Evolutionary conservation across 257 asterid species (phyloP).

Genomic region (Ajuga chamaepitys): DNA sequence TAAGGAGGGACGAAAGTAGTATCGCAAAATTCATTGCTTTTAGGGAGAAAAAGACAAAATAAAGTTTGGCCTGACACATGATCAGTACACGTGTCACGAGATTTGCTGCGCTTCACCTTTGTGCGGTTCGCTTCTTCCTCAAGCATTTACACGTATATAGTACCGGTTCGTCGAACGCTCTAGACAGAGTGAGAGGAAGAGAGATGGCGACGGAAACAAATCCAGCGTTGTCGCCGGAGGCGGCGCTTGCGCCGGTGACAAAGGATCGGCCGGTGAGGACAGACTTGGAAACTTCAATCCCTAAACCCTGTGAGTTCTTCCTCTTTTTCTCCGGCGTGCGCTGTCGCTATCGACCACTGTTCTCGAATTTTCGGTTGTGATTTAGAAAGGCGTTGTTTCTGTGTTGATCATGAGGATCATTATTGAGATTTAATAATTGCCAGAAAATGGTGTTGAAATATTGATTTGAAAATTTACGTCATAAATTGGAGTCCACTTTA

Average conservation of each 20-base stretch:
- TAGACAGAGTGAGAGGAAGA: background rate
- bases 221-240: conserved; percentile 45
- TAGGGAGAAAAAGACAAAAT: too few relatives aligned
- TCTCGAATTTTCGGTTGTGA: background rate
- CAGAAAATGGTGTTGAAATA: too few relatives aligned
- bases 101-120: background rate
- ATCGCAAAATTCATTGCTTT: too few relatives aligned
- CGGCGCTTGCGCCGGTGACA: conserved; percentile 72
- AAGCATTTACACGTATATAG: background rate
- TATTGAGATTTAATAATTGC: background rate
- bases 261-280: conserved; percentile 40
- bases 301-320: conserved; percentile 55
- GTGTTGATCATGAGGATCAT: background rate
- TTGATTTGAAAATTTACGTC: too few relatives aligned
- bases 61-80: too few relatives aligned
- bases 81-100: background rate
- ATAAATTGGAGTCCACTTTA: too few relatives aligned
- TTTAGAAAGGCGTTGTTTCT: too few relatives aligned
- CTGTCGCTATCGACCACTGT: background rate
- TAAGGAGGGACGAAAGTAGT: too few relatives aligned
- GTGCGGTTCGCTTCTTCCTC: background rate
- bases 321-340: background rate
- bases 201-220: conserved; percentile 25
- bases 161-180: too few relatives aligned
- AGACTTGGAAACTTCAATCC: conserved; percentile 52